Percentiles rank a stretch among this genome's conserved stretches.
phyloP scores from a whole-genome alignment of 768 basidiomycete species.

The Dentipellis fragilis region DNA sequence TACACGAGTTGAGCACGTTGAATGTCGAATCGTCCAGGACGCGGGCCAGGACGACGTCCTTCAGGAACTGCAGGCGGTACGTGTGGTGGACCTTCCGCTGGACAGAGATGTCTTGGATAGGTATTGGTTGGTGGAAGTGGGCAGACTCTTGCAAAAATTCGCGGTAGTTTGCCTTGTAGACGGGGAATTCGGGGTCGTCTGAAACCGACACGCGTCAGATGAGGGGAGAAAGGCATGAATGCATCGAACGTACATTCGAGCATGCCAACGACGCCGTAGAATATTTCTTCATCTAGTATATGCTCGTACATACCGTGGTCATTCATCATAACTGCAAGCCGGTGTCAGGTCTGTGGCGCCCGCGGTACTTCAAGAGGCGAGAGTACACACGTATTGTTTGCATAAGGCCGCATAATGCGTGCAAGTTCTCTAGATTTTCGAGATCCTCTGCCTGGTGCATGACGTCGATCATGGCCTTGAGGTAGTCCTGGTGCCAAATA shows the following conservation, averaged over 20 bases:
- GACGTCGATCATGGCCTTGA: constrained; percentile 77
- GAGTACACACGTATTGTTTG: constrained; percentile 76
- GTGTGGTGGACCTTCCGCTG: constrained; percentile 93
- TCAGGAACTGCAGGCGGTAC: constrained; percentile 93
- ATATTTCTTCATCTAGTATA: constrained; percentile 86
- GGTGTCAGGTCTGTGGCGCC: not conserved
- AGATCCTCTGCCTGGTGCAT: constrained; percentile 87
- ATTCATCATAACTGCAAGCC: constrained; percentile 73
- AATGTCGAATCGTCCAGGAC: constrained; percentile 94
- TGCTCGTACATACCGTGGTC: constrained; percentile 93
- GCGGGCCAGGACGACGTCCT: constrained; percentile 94
- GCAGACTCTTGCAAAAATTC: constrained; percentile 78
- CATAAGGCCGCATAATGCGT: constrained; percentile 85
- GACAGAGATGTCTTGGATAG: constrained; percentile 64
- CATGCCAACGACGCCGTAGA: constrained; percentile 90
- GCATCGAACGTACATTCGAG: constrained; percentile 74
- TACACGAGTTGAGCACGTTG: constrained; percentile 92
- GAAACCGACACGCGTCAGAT: constrained; percentile 7
- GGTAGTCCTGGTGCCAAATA: constrained; percentile 55
- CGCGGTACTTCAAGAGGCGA: not conserved
- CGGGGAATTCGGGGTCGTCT: constrained; percentile 97
- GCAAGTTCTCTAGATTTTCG: constrained; percentile 83
- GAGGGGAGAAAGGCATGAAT: constrained; percentile 1
- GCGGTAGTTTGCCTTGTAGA: constrained; percentile 95
- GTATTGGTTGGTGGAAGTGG: constrained; percentile 85